Conservation (phyloP, 139 green algal species). For the Trebouxia sp. region DNA sequence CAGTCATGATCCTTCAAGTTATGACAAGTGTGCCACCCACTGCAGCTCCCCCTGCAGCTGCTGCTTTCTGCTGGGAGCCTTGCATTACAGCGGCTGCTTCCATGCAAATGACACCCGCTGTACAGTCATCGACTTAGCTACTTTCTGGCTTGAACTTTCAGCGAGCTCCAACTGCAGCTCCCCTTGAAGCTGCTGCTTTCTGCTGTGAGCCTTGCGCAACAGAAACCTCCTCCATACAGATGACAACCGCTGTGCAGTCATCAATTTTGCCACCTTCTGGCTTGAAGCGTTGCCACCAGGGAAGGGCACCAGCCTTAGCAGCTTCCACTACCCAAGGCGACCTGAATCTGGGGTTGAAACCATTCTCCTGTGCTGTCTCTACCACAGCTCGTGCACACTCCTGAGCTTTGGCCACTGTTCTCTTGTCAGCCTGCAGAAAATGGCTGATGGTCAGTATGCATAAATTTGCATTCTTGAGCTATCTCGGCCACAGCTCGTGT, state of each 20-base stretch:
- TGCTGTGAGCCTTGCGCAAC: not conserved
- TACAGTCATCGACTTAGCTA: conserved; percentile 89
- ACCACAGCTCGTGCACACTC: conserved; percentile 42
- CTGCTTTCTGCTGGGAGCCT: not conserved
- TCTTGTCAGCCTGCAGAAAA: too few species aligned
- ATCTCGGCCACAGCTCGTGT: too few species aligned
- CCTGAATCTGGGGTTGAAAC: conserved; percentile 36
- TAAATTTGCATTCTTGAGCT: too few species aligned
- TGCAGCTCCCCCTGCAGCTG: not conserved
- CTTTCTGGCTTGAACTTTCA: conserved; percentile 52
- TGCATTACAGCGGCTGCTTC: not conserved
- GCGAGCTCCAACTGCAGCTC: not conserved
- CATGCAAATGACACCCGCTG: conserved; percentile 71
- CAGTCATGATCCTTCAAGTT: too few species aligned
- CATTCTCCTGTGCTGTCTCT: conserved; percentile 36
- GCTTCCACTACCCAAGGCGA: conserved; percentile 75
- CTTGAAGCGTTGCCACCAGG: conserved; percentile 40
- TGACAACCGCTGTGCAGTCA: conserved; percentile 82
- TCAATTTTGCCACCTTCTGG: conserved; percentile 82
- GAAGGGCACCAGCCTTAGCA: conserved; percentile 24
- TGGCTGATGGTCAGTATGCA: too few species aligned
- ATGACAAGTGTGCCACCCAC: too few species aligned
- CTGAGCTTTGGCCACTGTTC: conserved; percentile 29
- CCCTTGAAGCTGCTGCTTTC: not conserved
- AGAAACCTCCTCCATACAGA: conserved; percentile 42